Conservation (phyloP, 2,329 filamentous ascomycete species). For the Plectosphaerella cucumerina region DNA sequence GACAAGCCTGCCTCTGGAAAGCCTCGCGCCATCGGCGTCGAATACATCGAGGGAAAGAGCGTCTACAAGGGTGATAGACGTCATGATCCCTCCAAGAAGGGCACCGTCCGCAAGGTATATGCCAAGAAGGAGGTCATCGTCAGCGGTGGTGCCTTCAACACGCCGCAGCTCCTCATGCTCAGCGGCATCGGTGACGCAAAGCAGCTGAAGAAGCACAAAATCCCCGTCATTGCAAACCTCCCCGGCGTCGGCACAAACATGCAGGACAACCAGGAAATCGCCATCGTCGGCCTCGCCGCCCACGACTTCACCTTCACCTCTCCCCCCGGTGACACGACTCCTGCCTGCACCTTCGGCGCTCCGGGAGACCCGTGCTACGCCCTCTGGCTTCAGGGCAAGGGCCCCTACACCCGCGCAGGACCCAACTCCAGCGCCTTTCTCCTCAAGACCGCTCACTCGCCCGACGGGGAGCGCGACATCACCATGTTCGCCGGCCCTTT, state of each 20-base stretch:
- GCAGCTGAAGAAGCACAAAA: slow-evolving; percentile 37
- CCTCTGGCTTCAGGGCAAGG: slow-evolving; percentile 27
- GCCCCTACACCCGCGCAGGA: slow-evolving; percentile 14
- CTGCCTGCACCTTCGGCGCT: slow-evolving; percentile 23
- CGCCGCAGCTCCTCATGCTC: slow-evolving; percentile 47
- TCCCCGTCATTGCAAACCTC: slow-evolving; percentile 38
- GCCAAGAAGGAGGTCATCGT: slow-evolving; percentile 43
- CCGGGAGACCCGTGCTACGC: slow-evolving; percentile 30
- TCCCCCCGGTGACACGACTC: not conserved
- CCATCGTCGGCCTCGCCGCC: slow-evolving; percentile 13
- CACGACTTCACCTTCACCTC: slow-evolving; percentile 20
- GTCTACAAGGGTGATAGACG: slow-evolving; percentile 32
- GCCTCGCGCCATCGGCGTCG: slow-evolving; percentile 25
- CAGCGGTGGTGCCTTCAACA: slow-evolving; percentile 44
- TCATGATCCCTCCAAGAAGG: slow-evolving; percentile 8
- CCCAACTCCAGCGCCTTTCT: slow-evolving; percentile 1
- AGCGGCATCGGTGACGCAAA: slow-evolving; percentile 42
- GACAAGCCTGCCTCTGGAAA: slow-evolving; percentile 18
- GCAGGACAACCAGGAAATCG: slow-evolving; percentile 36
- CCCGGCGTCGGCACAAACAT: slow-evolving; percentile 48
- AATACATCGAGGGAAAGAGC: slow-evolving; percentile 27
- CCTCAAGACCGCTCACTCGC: slow-evolving; percentile 15
- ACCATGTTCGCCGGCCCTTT: slow-evolving; percentile 51
- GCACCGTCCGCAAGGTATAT: slow-evolving; percentile 16
- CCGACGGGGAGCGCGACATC: slow-evolving; percentile 43